phyloP scores from a whole-genome alignment of 805 yeast genomes.

The Candida montana region DNA sequence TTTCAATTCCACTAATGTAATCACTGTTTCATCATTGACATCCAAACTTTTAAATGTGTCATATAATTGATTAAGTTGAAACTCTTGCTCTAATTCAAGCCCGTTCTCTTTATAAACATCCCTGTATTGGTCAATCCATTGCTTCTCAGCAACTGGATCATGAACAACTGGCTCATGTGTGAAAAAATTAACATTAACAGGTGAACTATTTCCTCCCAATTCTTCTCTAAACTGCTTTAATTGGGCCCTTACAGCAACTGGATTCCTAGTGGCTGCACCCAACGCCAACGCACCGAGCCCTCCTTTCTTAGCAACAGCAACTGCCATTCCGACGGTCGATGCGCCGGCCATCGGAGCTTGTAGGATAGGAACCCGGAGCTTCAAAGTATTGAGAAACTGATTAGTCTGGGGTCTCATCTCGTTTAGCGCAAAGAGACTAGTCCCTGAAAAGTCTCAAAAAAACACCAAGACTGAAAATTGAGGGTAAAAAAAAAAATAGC shows the following conservation, averaged over 20 bases:
- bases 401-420: constrained; percentile 16
- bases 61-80: constrained; percentile 8
- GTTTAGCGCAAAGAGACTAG: too few species aligned
- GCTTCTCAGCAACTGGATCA: constrained; percentile 12
- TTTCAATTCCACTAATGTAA: constrained; percentile 15
- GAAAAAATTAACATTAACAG: constrained; percentile 44
- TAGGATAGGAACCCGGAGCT: constrained; percentile 38
- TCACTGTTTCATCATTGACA: constrained; percentile 8
- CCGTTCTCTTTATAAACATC: constrained; percentile 4
- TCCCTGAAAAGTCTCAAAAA: too few species aligned
- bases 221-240: constrained; percentile 11
- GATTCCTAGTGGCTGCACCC: constrained; percentile 12
- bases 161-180: constrained; percentile 30
- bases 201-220: constrained; percentile 6
- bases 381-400: constrained; percentile 21
- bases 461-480: too few species aligned
- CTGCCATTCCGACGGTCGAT: constrained; percentile 40
- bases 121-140: constrained; percentile 22
- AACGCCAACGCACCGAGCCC: constrained; percentile 45
- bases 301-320: constrained; percentile 37
- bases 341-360: constrained; percentile 63
- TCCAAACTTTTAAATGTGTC: constrained; percentile 14
- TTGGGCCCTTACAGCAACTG: constrained; percentile 11
- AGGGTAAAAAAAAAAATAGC: too few species aligned
- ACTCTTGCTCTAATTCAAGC: not conserved